Evolutionary conservation across 140 eudicot species (phyloP).

Genomic region (Ambrosia hybrid): DNA sequence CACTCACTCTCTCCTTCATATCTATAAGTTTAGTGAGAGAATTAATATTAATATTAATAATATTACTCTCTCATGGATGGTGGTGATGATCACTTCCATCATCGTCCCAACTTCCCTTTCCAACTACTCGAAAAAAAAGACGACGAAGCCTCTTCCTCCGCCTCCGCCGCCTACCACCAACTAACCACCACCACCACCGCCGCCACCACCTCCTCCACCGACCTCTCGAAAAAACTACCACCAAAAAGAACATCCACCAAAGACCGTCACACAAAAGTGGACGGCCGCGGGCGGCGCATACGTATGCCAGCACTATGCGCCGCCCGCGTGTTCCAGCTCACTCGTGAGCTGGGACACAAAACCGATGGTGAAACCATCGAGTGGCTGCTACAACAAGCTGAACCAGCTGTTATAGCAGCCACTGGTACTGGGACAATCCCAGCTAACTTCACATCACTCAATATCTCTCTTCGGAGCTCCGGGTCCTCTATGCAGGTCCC

Average conservation of each 20-base stretch:
- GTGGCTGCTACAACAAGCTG: constrained; percentile 55
- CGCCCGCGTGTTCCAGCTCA: constrained; percentile 51
- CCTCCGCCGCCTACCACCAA: constrained; percentile 30
- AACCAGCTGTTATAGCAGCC: constrained; percentile 55
- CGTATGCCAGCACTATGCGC: constrained; percentile 58
- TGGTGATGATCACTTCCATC: constrained; percentile 44
- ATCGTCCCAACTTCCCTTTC: constrained; percentile 51
- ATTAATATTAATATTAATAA: neutral
- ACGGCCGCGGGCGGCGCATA: constrained; percentile 48
- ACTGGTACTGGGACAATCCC: constrained; percentile 56
- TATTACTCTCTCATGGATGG: constrained; percentile 30
- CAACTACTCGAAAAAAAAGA: constrained; percentile 45
- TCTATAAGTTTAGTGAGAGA: constrained; percentile 32
- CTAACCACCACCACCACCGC: constrained; percentile 21
- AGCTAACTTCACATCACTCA: constrained; percentile 45
- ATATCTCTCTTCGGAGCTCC: constrained; percentile 49
- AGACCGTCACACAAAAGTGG: constrained; percentile 54
- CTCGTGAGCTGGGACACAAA: constrained; percentile 47
- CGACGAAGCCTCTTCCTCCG: constrained; percentile 48
- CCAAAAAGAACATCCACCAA: constrained; percentile 50
- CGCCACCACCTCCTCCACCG: constrained; percentile 10
- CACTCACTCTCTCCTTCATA: neutral
- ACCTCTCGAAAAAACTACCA: constrained; percentile 33
- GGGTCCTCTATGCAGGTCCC: constrained; percentile 47
- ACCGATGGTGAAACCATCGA: constrained; percentile 57